Evolutionary conservation across 2,329 filamentous ascomycete genomes (phyloP), one percentile per base, ranked within the genome.

Genomic region (Cytospora leucostoma): DNA sequence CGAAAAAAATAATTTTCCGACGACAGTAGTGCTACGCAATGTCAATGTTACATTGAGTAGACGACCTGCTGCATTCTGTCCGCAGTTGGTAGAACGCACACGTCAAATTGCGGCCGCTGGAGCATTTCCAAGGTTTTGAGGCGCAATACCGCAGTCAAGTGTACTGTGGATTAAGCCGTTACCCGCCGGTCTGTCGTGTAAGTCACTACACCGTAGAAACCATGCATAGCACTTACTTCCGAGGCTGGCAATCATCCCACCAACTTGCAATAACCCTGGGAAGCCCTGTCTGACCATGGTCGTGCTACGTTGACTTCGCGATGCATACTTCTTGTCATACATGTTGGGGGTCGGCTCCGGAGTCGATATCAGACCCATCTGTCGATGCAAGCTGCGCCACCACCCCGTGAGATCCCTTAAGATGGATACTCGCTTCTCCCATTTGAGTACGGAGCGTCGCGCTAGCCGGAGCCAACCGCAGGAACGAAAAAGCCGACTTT

Each of bases 1-100:
- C 2, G 27, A 4, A 27, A 27, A 27, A 27, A 27, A 35, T 27
- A 19, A 44, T 55, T 19, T 13, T 12, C 13, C 27, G 15, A 33
- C 12, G 56, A 62, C 55, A 54, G 35, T 27, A 40, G 49, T 62
- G 61, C 37, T 53, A 65, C 34, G 56, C 56, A 54, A 54, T 27
- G 56, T 40, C 37, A 59, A 55, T 60, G 47, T 56, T 61, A 37
- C 64, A 61, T 63, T 19, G 35, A 51, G 47, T 15, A 49, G 34
- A 54, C 53, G 35, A 49, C n/a, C 21, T 38, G 4, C 37, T 56
- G 38, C 50, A 27, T 47, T 35, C 49, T 15, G 27, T 17, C 21
- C 4, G 37, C 57, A 51, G 61, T 63, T 63, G 56, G 60, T 57
- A 11, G 17, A 12, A 35, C 32, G 47, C 44, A 40, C 6, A 32